Conservation (phyloP, 1,284 basidiomycete genomes). For the Tylopilus sp. region DNA sequence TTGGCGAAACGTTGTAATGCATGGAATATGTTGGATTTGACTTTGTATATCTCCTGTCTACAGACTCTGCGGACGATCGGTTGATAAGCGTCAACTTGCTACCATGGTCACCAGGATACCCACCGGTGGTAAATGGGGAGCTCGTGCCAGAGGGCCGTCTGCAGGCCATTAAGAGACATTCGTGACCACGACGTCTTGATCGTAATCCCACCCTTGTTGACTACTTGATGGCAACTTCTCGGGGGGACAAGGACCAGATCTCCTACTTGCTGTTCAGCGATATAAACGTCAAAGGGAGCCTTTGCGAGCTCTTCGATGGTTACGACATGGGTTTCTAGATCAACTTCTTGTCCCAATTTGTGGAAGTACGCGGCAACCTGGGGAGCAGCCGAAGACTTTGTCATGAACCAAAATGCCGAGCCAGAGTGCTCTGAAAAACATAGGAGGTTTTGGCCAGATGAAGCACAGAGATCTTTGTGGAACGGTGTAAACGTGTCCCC, state of each 20-base stretch:
- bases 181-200: slow-evolving; percentile 79
- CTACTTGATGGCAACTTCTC: slow-evolving; percentile 72
- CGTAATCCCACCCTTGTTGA: slow-evolving; percentile 71
- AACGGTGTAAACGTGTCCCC: slow-evolving; percentile 75
- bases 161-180: slow-evolving; percentile 62
- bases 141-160: slow-evolving; percentile 60
- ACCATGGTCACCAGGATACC: slow-evolving; percentile 11
- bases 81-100: slow-evolving; percentile 9
- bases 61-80: slow-evolving; percentile 52
- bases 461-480: slow-evolving; percentile 78
- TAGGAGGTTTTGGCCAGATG: slow-evolving; percentile 79
- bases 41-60: slow-evolving; percentile 67
- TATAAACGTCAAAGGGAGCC: slow-evolving; percentile 64
- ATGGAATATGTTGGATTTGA: slow-evolving; percentile 61
- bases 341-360: slow-evolving; percentile 55
- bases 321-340: slow-evolving; percentile 64
- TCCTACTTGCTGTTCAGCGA: slow-evolving; percentile 65
- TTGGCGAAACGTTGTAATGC: slow-evolving; percentile 43
- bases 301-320: slow-evolving; percentile 58
- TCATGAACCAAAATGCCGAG: slow-evolving; percentile 82
- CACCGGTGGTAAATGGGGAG: slow-evolving; percentile 73
- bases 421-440: slow-evolving; percentile 65
- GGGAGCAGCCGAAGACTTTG: slow-evolving; percentile 50
- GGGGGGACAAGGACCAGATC: slow-evolving; percentile 78
- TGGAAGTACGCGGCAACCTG: slow-evolving; percentile 58